Conservation (phyloP, 352 stramenopile species). For the Phytophthora tentaculata region DNA sequence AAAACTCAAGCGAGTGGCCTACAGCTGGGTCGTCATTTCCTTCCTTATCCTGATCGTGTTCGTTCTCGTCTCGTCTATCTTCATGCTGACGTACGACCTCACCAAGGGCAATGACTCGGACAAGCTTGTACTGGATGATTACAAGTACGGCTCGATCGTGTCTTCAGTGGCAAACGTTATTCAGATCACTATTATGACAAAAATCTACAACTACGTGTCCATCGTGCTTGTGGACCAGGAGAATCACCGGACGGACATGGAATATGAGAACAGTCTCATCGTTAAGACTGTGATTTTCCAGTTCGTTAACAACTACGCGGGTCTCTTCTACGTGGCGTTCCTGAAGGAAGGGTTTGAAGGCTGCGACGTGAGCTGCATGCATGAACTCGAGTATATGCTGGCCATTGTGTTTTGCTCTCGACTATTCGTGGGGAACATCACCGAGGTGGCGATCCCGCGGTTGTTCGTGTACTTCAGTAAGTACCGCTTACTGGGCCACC, state of each 20-base stretch:
- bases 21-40: conserved; percentile 81
- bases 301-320: conserved; percentile 96
- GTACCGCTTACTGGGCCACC: conserved; percentile 63
- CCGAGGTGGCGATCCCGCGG: conserved; percentile 74
- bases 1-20: conserved; percentile 73
- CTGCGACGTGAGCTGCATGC: conserved; percentile 82
- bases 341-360: conserved; percentile 86
- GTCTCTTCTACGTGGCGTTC: conserved; percentile 94
- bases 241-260: conserved; percentile 91
- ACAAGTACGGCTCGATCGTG: conserved; percentile 75
- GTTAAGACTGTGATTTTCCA: conserved; percentile 96
- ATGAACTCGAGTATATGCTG: conserved; percentile 91
- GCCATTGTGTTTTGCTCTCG: conserved; percentile 92
- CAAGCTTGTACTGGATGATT: conserved; percentile 64
- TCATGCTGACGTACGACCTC: conserved; percentile 79
- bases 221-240: conserved; percentile 92
- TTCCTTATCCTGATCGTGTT: conserved; percentile 83
- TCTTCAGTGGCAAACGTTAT: conserved; percentile 75
- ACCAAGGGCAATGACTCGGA: conserved; percentile 66
- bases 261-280: conserved; percentile 93
- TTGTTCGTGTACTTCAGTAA: conserved; percentile 79
- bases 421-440: conserved; percentile 83
- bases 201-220: conserved; percentile 91
- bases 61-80: conserved; percentile 75
- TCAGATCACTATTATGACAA: conserved; percentile 92